A percentile compares a stretch with the other conserved stretches of the same genome.
These are phyloP conservation scores for Neoscytalidium dimidiatum DNA, from an alignment of 2,329 filamentous ascomycete species.

Conservation along the genomic window DNA sequence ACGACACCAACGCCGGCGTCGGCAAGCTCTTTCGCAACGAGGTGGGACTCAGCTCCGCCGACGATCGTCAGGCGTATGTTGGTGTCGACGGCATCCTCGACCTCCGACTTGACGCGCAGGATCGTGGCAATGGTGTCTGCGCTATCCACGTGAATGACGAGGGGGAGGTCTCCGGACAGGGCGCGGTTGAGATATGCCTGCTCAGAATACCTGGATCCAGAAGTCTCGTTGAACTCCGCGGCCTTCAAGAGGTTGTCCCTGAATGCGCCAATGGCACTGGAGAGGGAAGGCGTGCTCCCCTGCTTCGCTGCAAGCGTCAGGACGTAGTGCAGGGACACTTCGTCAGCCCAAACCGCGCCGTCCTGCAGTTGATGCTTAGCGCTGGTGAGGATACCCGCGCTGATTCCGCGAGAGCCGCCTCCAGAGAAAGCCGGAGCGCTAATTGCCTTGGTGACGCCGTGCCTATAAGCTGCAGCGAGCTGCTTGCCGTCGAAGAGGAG, in stretches of 20 bases:
- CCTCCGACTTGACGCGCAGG: constrained; percentile 59
- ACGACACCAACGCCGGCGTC: constrained; percentile 60
- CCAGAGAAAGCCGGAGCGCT: constrained; percentile 35
- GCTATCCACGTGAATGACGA: constrained; percentile 62
- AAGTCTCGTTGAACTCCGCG: constrained; percentile 39
- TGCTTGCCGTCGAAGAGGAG: constrained; percentile 43
- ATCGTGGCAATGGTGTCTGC: constrained; percentile 64
- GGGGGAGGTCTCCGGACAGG: constrained; percentile 54
- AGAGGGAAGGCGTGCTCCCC: constrained; percentile 52
- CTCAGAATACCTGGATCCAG: constrained; percentile 30
- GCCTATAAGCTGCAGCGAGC: constrained; percentile 37
- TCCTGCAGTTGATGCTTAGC: constrained; percentile 37
- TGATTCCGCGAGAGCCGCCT: constrained; percentile 39
- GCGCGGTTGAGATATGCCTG: constrained; percentile 56
- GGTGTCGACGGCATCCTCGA: constrained; percentile 49
- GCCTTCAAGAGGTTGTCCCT: constrained; percentile 58
- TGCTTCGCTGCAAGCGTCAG: constrained; percentile 52
- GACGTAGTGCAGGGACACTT: constrained; percentile 49
- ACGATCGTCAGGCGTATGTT: constrained; percentile 58
- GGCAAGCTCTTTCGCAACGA: constrained; percentile 61
- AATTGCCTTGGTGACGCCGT: constrained; percentile 42
- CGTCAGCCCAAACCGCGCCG: constrained; percentile 41
- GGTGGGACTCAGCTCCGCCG: constrained; percentile 64
- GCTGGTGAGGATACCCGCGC: constrained; percentile 37
- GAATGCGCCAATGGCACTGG: constrained; percentile 55